Evolutionary conservation across 2,329 filamentous ascomycete species (phyloP).

Genomic region (Beauveria medogensis): DNA sequence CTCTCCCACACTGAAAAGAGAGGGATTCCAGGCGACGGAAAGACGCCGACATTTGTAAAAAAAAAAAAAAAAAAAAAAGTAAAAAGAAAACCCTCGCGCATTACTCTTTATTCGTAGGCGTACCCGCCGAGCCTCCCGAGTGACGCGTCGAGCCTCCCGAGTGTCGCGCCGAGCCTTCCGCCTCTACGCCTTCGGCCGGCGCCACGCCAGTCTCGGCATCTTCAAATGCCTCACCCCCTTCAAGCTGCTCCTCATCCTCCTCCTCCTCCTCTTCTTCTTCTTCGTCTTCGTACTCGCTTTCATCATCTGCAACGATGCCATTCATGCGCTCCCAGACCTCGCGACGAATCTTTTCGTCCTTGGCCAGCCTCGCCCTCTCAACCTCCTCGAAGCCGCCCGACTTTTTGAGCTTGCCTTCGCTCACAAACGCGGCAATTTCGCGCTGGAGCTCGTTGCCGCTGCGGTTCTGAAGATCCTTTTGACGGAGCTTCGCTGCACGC

Average conservation of each 20-base stretch:
- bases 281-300: constrained; percentile 18
- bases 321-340: constrained; percentile 68
- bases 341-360: constrained; percentile 77
- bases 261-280: constrained; percentile 12
- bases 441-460: constrained; percentile 70
- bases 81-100: background rate
- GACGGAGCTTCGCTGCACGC: constrained; percentile 84
- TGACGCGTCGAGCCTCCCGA: background rate
- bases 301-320: constrained; percentile 36
- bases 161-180: background rate
- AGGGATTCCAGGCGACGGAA: background rate
- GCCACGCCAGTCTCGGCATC: constrained; percentile 7
- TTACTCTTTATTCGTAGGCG: constrained; percentile 11
- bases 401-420: constrained; percentile 90
- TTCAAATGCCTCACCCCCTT: constrained; percentile 13
- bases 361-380: constrained; percentile 72
- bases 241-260: background rate
- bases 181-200: background rate
- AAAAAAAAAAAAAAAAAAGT: constrained; percentile 8
- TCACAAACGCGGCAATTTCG: constrained; percentile 77
- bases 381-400: constrained; percentile 91
- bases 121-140: background rate
- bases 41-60: constrained; percentile 20
- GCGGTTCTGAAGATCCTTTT: constrained; percentile 77
- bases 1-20: background rate